Evolutionary conservation across 2,329 filamentous ascomycete genomes (phyloP).

Genomic region (Dactylellina cionopaga): DNA sequence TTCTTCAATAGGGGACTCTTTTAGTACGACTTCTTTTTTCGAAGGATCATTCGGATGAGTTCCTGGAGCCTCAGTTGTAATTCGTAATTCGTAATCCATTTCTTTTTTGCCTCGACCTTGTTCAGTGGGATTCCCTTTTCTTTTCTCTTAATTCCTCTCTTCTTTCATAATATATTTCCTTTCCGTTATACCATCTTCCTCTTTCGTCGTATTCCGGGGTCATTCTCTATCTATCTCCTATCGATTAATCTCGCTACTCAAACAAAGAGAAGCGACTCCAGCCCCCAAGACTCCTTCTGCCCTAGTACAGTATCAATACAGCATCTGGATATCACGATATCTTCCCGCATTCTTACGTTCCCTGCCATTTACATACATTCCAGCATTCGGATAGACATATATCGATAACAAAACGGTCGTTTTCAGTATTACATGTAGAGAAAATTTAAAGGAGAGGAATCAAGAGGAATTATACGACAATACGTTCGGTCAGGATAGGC

Average conservation of each 20-base stretch:
- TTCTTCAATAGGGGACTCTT: conserved; percentile 30
- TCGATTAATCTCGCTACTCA: background rate
- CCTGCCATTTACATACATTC: conserved; percentile 19
- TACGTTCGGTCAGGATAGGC: background rate
- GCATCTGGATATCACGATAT: conserved; percentile 9
- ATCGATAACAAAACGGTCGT: conserved; percentile 15
- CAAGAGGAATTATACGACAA: background rate
- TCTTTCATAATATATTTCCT: conserved; percentile 3
- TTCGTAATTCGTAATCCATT: conserved; percentile 16
- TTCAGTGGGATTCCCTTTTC: conserved; percentile 11
- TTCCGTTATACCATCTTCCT: background rate
- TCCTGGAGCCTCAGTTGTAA: conserved; percentile 22
- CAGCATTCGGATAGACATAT: conserved; percentile 33
- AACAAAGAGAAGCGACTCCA: background rate
- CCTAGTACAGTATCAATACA: conserved; percentile 23
- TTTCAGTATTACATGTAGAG: background rate
- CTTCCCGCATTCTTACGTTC: conserved; percentile 18
- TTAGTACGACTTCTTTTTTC: too few relatives aligned
- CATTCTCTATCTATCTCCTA: too few relatives aligned
- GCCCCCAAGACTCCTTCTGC: too few relatives aligned
- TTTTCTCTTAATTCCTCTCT: conserved; percentile 9
- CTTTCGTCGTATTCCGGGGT: background rate
- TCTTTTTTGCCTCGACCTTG: conserved; percentile 13
- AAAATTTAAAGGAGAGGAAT: background rate
- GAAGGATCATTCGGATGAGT: conserved; percentile 25